Evolutionary conservation across 441 rosid species (phyloP).

Genomic region (Cnidoscolus chayamansa): DNA sequence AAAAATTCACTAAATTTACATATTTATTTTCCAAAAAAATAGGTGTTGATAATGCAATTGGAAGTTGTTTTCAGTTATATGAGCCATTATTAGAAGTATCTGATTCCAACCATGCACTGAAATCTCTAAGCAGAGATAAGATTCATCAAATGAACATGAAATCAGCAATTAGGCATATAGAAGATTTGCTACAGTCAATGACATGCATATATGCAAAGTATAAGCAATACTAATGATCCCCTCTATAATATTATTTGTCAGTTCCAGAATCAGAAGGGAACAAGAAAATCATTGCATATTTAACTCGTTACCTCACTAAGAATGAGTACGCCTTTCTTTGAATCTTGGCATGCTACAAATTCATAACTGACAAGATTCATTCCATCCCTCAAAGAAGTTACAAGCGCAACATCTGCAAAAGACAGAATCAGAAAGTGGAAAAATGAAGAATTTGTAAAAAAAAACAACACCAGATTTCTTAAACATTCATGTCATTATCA

Average conservation of each 20-base stretch:
- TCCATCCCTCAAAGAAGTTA: slow-evolving; percentile 97
- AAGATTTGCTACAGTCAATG: not conserved
- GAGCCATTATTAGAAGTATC: not conserved
- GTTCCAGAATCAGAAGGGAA: slow-evolving; percentile 2
- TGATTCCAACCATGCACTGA: not conserved
- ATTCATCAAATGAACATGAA: slow-evolving; percentile 2
- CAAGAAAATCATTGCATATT: slow-evolving; percentile 7
- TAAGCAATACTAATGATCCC: not conserved
- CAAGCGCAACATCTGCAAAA: slow-evolving; percentile 86
- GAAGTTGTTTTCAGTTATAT: not conserved
- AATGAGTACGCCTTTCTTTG: slow-evolving; percentile 96
- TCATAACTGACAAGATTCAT: slow-evolving; percentile 99
- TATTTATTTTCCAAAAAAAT: too few species aligned
- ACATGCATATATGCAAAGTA: not conserved
- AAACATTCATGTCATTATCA: not conserved
- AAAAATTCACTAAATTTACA: not conserved
- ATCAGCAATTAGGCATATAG: not conserved
- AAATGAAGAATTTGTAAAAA: not conserved
- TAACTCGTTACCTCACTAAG: slow-evolving; percentile 80
- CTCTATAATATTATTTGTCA: not conserved
- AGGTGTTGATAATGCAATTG: not conserved
- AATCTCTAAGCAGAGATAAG: not conserved
- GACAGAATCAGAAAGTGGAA: slow-evolving; percentile 4
- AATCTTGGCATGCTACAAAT: slow-evolving; percentile 97
- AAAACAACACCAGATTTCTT: not conserved